Evolutionary conservation across 164 flowering plant genomes (phyloP).

Genomic region (Sextonia rubra): DNA sequence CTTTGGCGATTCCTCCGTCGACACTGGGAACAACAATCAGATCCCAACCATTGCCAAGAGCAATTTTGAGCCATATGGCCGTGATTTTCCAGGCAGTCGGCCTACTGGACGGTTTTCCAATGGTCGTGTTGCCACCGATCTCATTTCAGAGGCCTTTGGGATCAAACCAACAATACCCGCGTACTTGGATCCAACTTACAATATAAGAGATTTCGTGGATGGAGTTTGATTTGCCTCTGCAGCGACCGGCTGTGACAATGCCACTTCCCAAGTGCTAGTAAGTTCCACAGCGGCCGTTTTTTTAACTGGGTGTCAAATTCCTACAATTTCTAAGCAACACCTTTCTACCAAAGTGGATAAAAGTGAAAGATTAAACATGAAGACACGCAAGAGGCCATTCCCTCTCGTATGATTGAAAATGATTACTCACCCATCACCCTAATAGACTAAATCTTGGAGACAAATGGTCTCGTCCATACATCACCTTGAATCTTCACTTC

Average conservation of each 20-base stretch:
- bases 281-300: slow-evolving; percentile 15
- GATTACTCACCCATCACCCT: neutral
- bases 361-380: neutral
- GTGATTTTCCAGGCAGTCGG: slow-evolving; percentile 44
- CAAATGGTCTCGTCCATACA: no score
- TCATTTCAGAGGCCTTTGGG: slow-evolving; percentile 57
- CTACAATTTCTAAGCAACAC: no score
- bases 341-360: no score
- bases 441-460: neutral
- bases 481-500: no score
- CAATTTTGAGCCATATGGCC: slow-evolving; percentile 63
- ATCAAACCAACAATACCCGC: slow-evolving; percentile 53
- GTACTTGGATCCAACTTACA: slow-evolving; percentile 52
- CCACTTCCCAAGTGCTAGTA: slow-evolving; percentile 54
- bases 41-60: slow-evolving; percentile 51
- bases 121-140: slow-evolving; percentile 51
- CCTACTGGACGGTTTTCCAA: slow-evolving; percentile 69
- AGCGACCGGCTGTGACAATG: slow-evolving; percentile 65
- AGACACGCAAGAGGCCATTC: neutral
- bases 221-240: slow-evolving; percentile 79
- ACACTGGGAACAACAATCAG: slow-evolving; percentile 64
- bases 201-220: slow-evolving; percentile 45
- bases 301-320: no score
- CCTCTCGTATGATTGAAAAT: neutral
- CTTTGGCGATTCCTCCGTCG: slow-evolving; percentile 76